Conservation (phyloP, 1,284 basidiomycete genomes). For the Ganoderma leucocontextum region DNA sequence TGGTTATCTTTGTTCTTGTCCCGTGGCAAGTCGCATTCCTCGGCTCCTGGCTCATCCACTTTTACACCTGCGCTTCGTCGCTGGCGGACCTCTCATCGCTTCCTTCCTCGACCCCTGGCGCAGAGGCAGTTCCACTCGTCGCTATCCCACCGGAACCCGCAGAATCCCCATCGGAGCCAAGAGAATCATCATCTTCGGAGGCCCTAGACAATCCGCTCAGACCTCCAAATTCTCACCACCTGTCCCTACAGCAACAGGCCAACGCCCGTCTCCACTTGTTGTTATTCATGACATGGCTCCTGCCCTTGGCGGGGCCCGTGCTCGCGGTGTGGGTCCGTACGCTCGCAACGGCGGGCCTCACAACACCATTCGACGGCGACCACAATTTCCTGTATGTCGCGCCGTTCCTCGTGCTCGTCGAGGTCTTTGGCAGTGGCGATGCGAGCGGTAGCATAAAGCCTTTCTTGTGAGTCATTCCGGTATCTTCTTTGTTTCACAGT, state of each 20-base stretch:
- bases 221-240: neutral
- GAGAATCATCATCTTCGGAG: neutral
- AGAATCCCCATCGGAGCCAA: neutral
- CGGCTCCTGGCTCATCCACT: constrained; percentile 80
- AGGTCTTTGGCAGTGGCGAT: constrained; percentile 46
- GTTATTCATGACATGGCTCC: constrained; percentile 83
- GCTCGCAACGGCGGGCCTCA: constrained; percentile 74
- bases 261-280: constrained; percentile 70
- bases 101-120: neutral
- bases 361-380: constrained; percentile 79
- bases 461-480: constrained; percentile 19
- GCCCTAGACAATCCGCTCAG: neutral
- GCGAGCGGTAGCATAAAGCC: constrained; percentile 24
- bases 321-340: constrained; percentile 93
- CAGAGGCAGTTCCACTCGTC: constrained; percentile 29
- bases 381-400: constrained; percentile 75
- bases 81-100: constrained; percentile 23
- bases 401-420: constrained; percentile 73
- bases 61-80: constrained; percentile 64
- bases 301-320: constrained; percentile 84
- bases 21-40: constrained; percentile 94
- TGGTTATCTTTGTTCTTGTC: constrained; percentile 75
- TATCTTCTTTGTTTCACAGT: neutral
- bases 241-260: constrained; percentile 30
- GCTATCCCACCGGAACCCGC: constrained; percentile 17